phyloP scores from a whole-genome alignment of 2,329 filamentous ascomycete species.

The Epichloe elymi region DNA sequence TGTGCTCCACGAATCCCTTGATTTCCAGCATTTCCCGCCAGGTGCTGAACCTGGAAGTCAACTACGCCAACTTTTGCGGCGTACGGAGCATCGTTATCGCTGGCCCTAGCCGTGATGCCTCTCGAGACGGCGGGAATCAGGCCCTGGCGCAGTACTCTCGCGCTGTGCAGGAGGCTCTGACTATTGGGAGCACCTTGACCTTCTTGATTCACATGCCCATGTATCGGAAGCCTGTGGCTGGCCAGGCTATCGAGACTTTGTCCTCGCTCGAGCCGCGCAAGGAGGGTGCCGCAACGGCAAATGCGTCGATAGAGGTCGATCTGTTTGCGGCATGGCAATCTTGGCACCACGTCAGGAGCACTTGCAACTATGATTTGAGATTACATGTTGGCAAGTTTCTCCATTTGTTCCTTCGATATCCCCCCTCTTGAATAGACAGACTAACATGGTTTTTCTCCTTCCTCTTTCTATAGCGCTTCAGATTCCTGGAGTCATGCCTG shows the following conservation, averaged over 20 bases:
- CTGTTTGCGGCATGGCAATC: slow-evolving; percentile 79
- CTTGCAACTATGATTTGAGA: slow-evolving; percentile 73
- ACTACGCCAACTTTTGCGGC: slow-evolving; percentile 92
- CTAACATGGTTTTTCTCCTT: background rate
- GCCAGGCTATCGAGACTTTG: slow-evolving; percentile 39
- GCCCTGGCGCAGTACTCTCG: slow-evolving; percentile 68
- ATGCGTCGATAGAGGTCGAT: slow-evolving; percentile 40
- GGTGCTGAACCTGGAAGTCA: slow-evolving; percentile 78
- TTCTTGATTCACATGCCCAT: slow-evolving; percentile 75
- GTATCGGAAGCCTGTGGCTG: slow-evolving; percentile 55
- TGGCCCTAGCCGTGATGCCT: slow-evolving; percentile 56
- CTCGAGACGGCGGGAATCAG: slow-evolving; percentile 34
- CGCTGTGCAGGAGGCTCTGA: slow-evolving; percentile 67
- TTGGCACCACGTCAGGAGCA: slow-evolving; percentile 76
- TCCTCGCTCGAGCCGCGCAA: slow-evolving; percentile 27
- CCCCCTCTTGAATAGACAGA: background rate
- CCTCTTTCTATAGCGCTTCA: slow-evolving; percentile 31
- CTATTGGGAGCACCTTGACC: slow-evolving; percentile 61
- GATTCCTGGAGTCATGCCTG: slow-evolving; percentile 45
- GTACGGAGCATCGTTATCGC: slow-evolving; percentile 70
- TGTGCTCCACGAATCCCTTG: slow-evolving; percentile 69
- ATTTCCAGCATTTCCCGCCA: slow-evolving; percentile 80
- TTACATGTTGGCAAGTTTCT: slow-evolving; percentile 65
- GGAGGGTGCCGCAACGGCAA: slow-evolving; percentile 13
- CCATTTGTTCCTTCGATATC: background rate